Percentiles rank a stretch among this genome's conserved stretches.
Evolutionary conservation across 2,329 filamentous ascomycete genomes (phyloP).

Genomic region (Scopulariopsis brevicaulis): DNA sequence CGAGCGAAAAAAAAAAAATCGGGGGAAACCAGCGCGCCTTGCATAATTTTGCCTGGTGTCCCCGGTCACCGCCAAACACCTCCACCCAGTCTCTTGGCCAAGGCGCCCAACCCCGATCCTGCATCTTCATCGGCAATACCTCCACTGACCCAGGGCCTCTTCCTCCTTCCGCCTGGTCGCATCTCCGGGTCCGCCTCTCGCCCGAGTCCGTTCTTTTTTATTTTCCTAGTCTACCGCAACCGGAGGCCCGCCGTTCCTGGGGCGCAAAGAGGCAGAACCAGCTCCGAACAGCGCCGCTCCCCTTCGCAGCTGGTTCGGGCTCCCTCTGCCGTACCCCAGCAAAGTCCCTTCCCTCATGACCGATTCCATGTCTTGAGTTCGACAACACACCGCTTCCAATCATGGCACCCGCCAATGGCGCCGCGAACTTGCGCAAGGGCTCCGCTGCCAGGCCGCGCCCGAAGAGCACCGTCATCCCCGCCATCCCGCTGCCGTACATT

Average conservation of each 20-base stretch:
- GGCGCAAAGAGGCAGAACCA: background rate
- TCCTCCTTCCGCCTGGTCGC: background rate
- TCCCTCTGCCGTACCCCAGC: background rate
- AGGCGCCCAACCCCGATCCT: slow-evolving; percentile 1
- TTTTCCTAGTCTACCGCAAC: background rate
- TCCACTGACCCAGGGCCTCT: background rate
- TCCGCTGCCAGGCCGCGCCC: background rate
- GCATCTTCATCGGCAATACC: background rate
- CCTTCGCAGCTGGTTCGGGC: background rate
- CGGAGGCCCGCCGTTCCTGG: background rate
- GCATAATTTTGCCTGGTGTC: background rate
- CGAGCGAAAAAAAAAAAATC: background rate
- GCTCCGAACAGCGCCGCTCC: background rate
- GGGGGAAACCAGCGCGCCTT: background rate
- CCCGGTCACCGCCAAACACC: slow-evolving; percentile 5
- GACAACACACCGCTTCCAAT: background rate
- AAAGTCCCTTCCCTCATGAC: background rate
- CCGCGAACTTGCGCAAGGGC: background rate
- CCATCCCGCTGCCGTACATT: slow-evolving; percentile 4
- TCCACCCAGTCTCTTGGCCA: background rate
- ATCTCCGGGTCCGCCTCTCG: background rate
- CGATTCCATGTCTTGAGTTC: slow-evolving; percentile 3
- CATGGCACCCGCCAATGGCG: slow-evolving; percentile 3
- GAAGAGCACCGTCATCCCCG: slow-evolving; percentile 3
- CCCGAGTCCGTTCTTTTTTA: background rate